Conservation (phyloP, 306 rosid genomes). For the Leucaena leucocephala region DNA sequence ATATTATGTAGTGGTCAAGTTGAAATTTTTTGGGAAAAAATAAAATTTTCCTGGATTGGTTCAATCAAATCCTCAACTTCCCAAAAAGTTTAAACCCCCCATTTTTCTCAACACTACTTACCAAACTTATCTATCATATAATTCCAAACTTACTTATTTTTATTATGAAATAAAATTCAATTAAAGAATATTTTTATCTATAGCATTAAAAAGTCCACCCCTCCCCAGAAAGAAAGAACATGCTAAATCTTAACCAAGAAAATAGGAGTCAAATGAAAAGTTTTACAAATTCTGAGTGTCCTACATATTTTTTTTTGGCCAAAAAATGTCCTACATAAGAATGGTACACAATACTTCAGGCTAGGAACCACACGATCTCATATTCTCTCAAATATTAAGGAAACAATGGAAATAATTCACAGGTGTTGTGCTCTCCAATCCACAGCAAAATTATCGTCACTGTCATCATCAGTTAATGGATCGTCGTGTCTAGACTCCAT, state of each 20-base stretch:
- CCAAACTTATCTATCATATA: too few species aligned
- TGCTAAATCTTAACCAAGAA: not conserved
- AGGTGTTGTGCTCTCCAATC: conserved; percentile 97
- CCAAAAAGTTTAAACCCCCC: too few species aligned
- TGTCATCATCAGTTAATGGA: conserved; percentile 75
- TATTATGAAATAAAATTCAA: not conserved
- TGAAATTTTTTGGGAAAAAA: too few species aligned
- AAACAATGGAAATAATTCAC: conserved; percentile 37
- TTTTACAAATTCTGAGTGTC: not conserved
- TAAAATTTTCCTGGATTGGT: too few species aligned
- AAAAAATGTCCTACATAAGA: not conserved
- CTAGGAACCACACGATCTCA: not conserved
- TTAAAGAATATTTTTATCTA: not conserved
- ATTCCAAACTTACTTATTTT: not conserved
- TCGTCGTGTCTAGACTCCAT: conserved; percentile 49
- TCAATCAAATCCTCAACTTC: too few species aligned
- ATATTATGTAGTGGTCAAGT: too few species aligned
- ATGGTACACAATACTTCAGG: not conserved
- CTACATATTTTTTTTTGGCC: not conserved
- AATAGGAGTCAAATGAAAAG: not conserved
- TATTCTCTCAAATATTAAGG: not conserved
- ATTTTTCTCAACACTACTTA: too few species aligned
- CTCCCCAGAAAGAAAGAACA: not conserved
- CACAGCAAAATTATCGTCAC: conserved; percentile 73
- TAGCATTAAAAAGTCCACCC: not conserved